Conservation (phyloP, 306 rosid species). For the Castanopsis chinensis region DNA sequence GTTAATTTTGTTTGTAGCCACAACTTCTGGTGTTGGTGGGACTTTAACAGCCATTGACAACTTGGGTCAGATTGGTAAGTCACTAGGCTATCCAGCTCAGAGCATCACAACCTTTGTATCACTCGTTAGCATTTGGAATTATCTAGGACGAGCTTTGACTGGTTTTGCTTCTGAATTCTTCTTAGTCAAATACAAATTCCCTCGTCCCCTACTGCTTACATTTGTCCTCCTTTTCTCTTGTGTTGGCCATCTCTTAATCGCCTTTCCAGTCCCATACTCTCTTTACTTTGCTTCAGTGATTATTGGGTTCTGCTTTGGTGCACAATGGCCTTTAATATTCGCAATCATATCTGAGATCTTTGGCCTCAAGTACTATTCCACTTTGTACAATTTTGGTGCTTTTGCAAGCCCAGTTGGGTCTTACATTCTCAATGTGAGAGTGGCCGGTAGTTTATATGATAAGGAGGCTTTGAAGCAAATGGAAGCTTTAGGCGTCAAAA, state of each 20-base stretch:
- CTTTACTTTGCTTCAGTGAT: constrained; percentile 58
- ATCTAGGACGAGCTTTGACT: constrained; percentile 46
- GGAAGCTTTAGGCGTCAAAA: constrained; percentile 28
- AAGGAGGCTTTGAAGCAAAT: constrained; percentile 53
- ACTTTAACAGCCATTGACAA: constrained; percentile 68
- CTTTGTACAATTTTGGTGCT: constrained; percentile 47
- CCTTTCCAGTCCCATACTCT: constrained; percentile 50
- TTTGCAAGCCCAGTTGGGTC: constrained; percentile 60
- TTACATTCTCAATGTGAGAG: constrained; percentile 52
- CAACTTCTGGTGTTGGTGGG: constrained; percentile 52
- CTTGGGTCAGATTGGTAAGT: constrained; percentile 65
- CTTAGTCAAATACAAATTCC: constrained; percentile 51
- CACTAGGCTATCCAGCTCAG: constrained; percentile 46
- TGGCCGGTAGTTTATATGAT: constrained; percentile 60
- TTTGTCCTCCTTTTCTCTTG: constrained; percentile 49
- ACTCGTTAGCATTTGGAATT: constrained; percentile 76
- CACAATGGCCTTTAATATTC: constrained; percentile 59
- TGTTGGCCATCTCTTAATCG: constrained; percentile 61
- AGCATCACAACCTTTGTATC: constrained; percentile 64
- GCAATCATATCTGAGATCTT: constrained; percentile 72
- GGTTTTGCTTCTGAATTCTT: constrained; percentile 61
- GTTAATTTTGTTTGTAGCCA: constrained; percentile 40
- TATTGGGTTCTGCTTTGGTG: constrained; percentile 67
- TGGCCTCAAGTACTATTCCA: constrained; percentile 71
- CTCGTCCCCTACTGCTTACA: constrained; percentile 58